These are phyloP conservation scores for Fusarium decemcellulare DNA, from an alignment of 2,329 filamentous ascomycete species.

Conservation along the genomic window DNA sequence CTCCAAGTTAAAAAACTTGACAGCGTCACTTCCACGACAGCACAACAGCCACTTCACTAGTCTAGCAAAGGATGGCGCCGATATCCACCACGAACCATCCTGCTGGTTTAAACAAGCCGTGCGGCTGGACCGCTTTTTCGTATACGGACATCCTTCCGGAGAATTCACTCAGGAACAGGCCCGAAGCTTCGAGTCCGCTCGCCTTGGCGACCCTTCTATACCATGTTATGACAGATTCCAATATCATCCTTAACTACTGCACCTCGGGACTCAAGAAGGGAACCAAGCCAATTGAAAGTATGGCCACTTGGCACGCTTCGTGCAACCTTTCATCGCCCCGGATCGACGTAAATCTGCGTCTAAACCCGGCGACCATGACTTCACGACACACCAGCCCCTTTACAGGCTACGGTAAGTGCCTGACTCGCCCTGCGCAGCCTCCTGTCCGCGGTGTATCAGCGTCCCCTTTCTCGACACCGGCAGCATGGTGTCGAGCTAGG, in stretches of 20 bases:
- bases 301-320: not conserved
- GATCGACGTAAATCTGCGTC: constrained; percentile 16
- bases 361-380: constrained; percentile 7
- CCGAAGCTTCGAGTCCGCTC: constrained; percentile 25
- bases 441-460: constrained; percentile 12
- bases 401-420: constrained; percentile 15
- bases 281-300: not conserved
- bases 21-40: constrained; percentile 19
- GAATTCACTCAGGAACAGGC: constrained; percentile 37
- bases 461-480: constrained; percentile 24
- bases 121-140: constrained; percentile 28
- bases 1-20: constrained; percentile 14
- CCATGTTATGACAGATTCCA: not conserved
- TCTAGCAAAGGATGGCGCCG: constrained; percentile 21
- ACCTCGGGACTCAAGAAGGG: not conserved
- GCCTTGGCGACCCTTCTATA: constrained; percentile 17
- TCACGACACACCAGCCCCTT: constrained; percentile 7
- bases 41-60: constrained; percentile 34
- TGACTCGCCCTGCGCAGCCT: constrained; percentile 33
- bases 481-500: constrained; percentile 22
- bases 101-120: constrained; percentile 26
- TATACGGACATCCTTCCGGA: constrained; percentile 40
- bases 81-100: constrained; percentile 44
- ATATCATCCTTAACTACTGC: not conserved
- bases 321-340: constrained; percentile 9